phyloP scores from a whole-genome alignment of 331 rosid genomes.

The Phaseolus coccineus region DNA sequence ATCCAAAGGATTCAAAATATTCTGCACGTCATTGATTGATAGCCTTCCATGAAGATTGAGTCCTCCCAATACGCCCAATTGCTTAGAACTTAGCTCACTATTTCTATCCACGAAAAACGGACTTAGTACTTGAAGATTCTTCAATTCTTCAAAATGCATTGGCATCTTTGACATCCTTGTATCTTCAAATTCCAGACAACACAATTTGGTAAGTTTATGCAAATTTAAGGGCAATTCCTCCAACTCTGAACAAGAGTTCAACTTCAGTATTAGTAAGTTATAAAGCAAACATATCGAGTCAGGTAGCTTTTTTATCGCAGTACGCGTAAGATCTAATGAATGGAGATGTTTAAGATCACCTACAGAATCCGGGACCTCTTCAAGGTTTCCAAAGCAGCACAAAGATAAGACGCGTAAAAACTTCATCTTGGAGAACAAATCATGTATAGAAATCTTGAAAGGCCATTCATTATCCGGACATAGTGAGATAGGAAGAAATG shows the following conservation, averaged over 20 bases:
- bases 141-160: neutral
- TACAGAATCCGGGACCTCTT: no score
- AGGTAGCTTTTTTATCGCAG: neutral
- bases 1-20: no score
- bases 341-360: no score
- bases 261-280: no score
- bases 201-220: neutral
- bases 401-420: no score
- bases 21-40: no score
- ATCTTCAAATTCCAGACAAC: neutral
- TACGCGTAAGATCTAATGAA: neutral
- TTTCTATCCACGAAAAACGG: neutral
- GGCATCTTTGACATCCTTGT: neutral
- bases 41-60: no score
- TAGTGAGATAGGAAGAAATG: neutral
- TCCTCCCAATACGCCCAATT: neutral
- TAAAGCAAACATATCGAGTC: neutral
- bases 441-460: no score
- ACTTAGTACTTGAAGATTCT: neutral
- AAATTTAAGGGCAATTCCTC: neutral
- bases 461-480: no score
- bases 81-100: neutral
- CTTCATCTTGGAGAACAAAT: no score
- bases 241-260: neutral
- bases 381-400: no score